Evolutionary conservation across 768 basidiomycete species (phyloP).

Genomic region (Mycena leptocephala): DNA sequence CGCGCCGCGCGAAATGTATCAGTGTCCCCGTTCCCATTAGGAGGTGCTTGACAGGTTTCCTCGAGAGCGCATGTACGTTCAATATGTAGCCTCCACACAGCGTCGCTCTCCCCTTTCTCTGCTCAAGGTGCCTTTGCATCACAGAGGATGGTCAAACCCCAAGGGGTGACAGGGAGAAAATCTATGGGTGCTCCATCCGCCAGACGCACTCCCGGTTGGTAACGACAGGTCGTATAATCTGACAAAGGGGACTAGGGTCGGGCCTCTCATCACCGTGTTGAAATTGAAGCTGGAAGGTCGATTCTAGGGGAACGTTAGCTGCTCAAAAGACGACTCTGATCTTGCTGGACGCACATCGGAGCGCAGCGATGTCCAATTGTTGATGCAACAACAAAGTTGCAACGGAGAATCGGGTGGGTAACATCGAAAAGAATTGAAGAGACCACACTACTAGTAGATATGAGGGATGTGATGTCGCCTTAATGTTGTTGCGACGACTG

Average conservation of each 20-base stretch:
- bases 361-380: no score
- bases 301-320: no score
- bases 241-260: neutral
- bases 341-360: no score
- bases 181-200: neutral
- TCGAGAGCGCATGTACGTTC: neutral
- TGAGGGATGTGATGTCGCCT: no score
- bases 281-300: no score
- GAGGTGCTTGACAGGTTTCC: neutral
- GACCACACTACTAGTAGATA: no score
- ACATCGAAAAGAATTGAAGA: no score
- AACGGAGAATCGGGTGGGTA: no score
- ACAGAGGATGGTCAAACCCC: neutral
- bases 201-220: neutral
- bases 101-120: neutral
- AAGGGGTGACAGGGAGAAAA: neutral
- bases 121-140: neutral
- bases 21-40: neutral
- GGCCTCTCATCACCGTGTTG: neutral
- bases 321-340: no score
- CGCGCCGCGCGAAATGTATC: neutral
- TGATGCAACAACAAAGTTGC: no score
- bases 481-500: no score
- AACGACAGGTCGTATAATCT: neutral
- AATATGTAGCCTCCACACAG: neutral